Evolutionary conservation across 768 basidiomycete genomes (phyloP), one percentile per base, ranked within the genome.

Genomic region (Leucosporidium scottii): DNA sequence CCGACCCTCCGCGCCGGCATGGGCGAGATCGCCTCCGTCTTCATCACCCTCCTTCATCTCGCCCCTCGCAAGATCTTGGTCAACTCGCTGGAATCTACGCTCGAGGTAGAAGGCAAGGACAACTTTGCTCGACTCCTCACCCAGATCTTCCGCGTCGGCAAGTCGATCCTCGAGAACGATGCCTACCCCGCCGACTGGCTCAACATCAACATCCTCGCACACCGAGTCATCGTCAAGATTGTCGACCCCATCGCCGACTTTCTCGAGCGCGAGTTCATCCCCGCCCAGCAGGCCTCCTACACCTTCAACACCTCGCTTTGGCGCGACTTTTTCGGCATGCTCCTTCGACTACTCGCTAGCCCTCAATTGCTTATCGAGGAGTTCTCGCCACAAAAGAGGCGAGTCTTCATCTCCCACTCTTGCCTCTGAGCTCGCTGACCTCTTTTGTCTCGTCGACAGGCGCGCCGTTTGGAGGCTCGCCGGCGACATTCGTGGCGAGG

Each of bases 401-500:
- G 57, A n/a, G 61, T n/a, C n/a, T n/a, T n/a, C n/a, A n/a, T n/a
- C n/a, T n/a, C n/a, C n/a, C n/a, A n/a, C n/a, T n/a, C n/a, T 39
- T 51, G 2, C 25, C 44, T 47, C 47, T 2, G 27, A 23, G 12
- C 48, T 30, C 4, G 13, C 28, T 44, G 13, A 56, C 9, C 3
- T 5, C 21, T 49, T 56, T 50, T 25, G 4, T 25, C 44, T 48
- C 27, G 4, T 53, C 12, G 9, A 9, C 57, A 67, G 92, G 51
- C 86, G 93, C 53, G 90, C 93, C 4, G 90, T 93, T 15, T 97
- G 93, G 93, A 85, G 91, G 48, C 84, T 97, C n/a, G 91, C 90
- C 8, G 93, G 93, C 31, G 94, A 98, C 79, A 86, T 97, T 74
- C 85, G 94, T 28, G 93, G 92, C 15, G 90, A 94, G 77, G 93